Evolutionary conservation across 2,329 filamentous ascomycete genomes (phyloP).

Genomic region (Diaporthe helianthi): DNA sequence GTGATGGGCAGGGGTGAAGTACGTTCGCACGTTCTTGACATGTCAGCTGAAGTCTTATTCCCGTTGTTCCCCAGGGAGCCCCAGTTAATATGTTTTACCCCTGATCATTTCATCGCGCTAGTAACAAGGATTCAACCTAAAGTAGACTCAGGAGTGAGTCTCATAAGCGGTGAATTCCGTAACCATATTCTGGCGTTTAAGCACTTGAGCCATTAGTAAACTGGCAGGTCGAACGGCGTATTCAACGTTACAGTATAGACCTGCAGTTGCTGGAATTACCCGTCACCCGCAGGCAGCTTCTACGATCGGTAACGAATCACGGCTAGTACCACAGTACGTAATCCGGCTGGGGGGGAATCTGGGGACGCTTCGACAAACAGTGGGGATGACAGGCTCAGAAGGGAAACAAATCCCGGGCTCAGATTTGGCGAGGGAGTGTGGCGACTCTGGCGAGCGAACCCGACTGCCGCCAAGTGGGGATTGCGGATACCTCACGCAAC

Average conservation of each 20-base stretch:
- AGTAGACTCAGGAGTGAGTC: conserved; percentile 43
- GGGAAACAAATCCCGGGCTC: conserved; percentile 2
- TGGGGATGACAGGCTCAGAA: not conserved
- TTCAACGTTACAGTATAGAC: no score
- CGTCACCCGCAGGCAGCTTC: not conserved
- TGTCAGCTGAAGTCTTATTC: no score
- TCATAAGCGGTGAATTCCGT: conserved; percentile 40
- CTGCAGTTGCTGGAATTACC: not conserved
- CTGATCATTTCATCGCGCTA: no score
- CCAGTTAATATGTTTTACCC: no score
- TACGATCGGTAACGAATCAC: not conserved
- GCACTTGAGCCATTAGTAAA: conserved; percentile 43
- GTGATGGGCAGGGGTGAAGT: no score
- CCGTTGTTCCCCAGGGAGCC: no score
- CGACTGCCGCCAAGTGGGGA: conserved; percentile 46
- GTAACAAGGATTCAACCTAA: no score
- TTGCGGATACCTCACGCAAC: conserved; percentile 28
- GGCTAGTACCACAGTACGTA: no score
- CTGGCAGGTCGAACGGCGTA: conserved; percentile 41
- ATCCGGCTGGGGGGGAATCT: not conserved
- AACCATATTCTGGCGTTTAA: no score
- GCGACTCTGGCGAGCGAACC: conserved; percentile 9
- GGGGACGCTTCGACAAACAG: no score
- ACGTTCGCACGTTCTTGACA: no score
- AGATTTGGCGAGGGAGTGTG: not conserved